These are phyloP conservation scores for Verbascum thapsus DNA, from an alignment of 257 asterid genomes.

Conservation along the genomic window DNA sequence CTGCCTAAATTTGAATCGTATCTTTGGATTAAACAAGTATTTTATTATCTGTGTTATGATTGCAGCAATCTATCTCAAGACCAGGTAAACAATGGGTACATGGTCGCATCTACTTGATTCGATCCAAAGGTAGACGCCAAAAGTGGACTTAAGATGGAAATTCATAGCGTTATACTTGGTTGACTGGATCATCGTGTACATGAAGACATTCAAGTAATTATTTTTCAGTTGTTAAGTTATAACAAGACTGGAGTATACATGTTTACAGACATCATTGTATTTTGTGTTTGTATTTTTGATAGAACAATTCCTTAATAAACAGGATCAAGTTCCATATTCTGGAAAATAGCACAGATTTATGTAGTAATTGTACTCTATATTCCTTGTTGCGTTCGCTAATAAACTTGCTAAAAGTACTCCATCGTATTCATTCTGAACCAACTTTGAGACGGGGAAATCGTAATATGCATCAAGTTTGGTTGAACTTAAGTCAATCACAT, in stretches of 20 bases:
- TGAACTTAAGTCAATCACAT: too few relatives aligned
- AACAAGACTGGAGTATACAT: background rate
- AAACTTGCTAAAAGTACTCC: too few relatives aligned
- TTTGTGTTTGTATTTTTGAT: conserved; percentile 11
- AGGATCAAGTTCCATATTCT: background rate
- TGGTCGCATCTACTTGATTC: conserved; percentile 89
- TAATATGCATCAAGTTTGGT: too few relatives aligned
- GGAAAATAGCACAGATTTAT: background rate
- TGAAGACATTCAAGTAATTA: conserved; percentile 27
- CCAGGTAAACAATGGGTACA: conserved; percentile 83
- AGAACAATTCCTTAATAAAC: too few relatives aligned
- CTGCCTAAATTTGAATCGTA: background rate
- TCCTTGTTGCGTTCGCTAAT: background rate
- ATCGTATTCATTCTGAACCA: too few relatives aligned
- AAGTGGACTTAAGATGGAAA: conserved; percentile 44
- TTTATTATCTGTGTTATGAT: conserved; percentile 5
- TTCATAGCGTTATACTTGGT: background rate
- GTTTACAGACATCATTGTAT: conserved; percentile 1
- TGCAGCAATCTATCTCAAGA: conserved; percentile 69
- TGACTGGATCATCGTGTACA: conserved; percentile 27
- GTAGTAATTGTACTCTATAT: background rate
- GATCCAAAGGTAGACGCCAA: conserved; percentile 61
- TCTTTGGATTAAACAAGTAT: conserved; percentile 4
- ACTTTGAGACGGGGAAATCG: too few relatives aligned
- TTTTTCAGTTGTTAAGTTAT: background rate